phyloP scores from a whole-genome alignment of 1,284 basidiomycete species.

The Anthracocystis setariae region DNA sequence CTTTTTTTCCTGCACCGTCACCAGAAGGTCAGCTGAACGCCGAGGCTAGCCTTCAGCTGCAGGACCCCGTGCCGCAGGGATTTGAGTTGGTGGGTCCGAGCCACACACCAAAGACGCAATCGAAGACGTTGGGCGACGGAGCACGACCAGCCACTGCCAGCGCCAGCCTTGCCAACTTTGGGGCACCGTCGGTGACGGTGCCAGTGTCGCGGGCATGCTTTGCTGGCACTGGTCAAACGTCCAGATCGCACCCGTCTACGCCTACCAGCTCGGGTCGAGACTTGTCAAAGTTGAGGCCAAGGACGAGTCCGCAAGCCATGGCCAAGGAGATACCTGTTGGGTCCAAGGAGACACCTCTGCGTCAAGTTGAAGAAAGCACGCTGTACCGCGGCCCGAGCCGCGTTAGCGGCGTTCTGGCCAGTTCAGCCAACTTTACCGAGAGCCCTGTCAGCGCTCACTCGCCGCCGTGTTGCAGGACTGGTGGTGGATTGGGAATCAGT shows the following conservation, averaged over 20 bases:
- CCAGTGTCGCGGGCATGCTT: background rate
- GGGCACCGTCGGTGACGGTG: background rate
- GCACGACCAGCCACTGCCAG: conserved; percentile 27
- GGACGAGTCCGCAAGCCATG: background rate
- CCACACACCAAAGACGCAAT: conserved; percentile 5
- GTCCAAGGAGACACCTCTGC: no score
- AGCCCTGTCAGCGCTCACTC: background rate
- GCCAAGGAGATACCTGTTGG: background rate
- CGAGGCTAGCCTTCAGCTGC: background rate
- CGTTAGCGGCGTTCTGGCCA: background rate
- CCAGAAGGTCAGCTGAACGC: conserved; percentile 1
- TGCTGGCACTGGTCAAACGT: background rate
- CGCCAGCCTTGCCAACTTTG: conserved; percentile 8
- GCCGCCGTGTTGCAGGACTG: background rate
- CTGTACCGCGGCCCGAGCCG: no score
- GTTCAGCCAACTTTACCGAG: background rate
- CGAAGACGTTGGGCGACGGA: conserved; percentile 5
- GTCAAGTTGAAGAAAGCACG: no score
- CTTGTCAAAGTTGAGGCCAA: background rate
- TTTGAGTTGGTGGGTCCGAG: conserved; percentile 34
- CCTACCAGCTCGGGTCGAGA: conserved; percentile 1
- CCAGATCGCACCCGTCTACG: conserved; percentile 18
- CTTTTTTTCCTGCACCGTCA: conserved; percentile 7
- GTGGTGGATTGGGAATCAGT: conserved; percentile 13
- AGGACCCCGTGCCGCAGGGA: conserved; percentile 15